A percentile compares a stretch with the other conserved stretches of the same genome.
These are phyloP conservation scores for Paraurostyla sp. DNA, from an alignment of 73 alveolate genomes.

Conservation along the genomic window DNA sequence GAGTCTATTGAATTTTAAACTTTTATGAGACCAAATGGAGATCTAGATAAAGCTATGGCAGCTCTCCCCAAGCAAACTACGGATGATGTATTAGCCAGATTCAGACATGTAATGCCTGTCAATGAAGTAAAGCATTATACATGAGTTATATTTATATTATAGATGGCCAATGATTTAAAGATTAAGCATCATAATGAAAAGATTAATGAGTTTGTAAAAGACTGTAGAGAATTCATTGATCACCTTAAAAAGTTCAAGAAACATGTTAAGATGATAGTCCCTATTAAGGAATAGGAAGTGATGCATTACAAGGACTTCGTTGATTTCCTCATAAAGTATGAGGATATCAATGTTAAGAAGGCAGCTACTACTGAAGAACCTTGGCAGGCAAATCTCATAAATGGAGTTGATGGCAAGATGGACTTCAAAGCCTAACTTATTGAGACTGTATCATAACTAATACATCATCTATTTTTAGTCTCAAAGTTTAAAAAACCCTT, in stretches of 20 bases:
- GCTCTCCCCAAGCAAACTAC: conserved; percentile 37
- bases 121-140: conserved; percentile 50
- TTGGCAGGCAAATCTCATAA: not conserved
- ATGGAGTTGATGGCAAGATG: not conserved
- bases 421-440: not conserved
- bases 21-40: conserved; percentile 70
- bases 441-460: not conserved
- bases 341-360: conserved; percentile 28
- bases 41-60: conserved; percentile 45
- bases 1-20: conserved; percentile 61
- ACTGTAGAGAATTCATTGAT: conserved; percentile 29
- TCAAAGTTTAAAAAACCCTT: conserved; percentile 57
- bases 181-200: conserved; percentile 48
- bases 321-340: conserved; percentile 60
- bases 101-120: conserved; percentile 21
- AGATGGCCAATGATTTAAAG: conserved; percentile 58
- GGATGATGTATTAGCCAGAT: conserved; percentile 37
- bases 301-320: conserved; percentile 44
- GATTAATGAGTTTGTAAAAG: conserved; percentile 61
- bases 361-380: conserved; percentile 40
- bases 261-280: conserved; percentile 52
- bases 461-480: not conserved
- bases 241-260: conserved; percentile 30
- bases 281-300: conserved; percentile 49
- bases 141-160: not conserved